Evolutionary conservation across 129 eudicot species (phyloP).

Genomic region (Scalesia atractyloides): DNA sequence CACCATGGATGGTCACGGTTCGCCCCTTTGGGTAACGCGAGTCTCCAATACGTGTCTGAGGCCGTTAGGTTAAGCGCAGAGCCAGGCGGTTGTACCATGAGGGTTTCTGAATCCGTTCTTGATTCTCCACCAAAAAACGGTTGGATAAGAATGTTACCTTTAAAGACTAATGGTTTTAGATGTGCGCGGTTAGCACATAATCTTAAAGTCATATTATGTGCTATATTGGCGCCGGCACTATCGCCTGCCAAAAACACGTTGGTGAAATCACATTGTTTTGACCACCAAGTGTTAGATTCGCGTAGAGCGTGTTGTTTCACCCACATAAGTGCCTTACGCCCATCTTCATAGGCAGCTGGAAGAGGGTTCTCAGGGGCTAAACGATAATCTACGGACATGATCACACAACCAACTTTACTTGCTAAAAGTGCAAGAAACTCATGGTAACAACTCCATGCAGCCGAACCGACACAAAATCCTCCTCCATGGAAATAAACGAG

Average conservation of each 20-base stretch:
- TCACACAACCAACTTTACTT: conserved; percentile 41
- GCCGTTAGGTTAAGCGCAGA: conserved; percentile 52
- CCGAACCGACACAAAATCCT: conserved; percentile 91
- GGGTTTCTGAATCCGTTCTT: conserved; percentile 61
- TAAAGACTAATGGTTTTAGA: conserved; percentile 39
- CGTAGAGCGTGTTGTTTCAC: conserved; percentile 44
- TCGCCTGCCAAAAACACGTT: conserved; percentile 69
- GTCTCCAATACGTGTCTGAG: conserved; percentile 75
- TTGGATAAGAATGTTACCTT: conserved; percentile 64
- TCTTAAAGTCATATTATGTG: conserved; percentile 38
- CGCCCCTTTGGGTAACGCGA: conserved; percentile 63
- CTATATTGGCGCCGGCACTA: conserved; percentile 89
- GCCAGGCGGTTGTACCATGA: conserved; percentile 44
- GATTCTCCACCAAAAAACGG: conserved; percentile 79
- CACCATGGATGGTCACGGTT: conserved; percentile 88
- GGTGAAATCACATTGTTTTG: conserved; percentile 49
- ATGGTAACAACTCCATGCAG: conserved; percentile 92
- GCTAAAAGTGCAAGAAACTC: conserved; percentile 63
- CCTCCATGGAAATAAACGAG: conserved; percentile 90
- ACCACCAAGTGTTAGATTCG: conserved; percentile 42
- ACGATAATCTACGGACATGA: conserved; percentile 78
- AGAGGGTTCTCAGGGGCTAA: conserved; percentile 92
- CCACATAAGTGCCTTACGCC: conserved; percentile 56
- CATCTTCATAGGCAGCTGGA: conserved; percentile 88
- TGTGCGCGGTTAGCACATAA: not conserved